Evolutionary conservation across 140 eudicot species (phyloP), one percentile per base, ranked within the genome.

Genomic region (Stevia rebaudiana): DNA sequence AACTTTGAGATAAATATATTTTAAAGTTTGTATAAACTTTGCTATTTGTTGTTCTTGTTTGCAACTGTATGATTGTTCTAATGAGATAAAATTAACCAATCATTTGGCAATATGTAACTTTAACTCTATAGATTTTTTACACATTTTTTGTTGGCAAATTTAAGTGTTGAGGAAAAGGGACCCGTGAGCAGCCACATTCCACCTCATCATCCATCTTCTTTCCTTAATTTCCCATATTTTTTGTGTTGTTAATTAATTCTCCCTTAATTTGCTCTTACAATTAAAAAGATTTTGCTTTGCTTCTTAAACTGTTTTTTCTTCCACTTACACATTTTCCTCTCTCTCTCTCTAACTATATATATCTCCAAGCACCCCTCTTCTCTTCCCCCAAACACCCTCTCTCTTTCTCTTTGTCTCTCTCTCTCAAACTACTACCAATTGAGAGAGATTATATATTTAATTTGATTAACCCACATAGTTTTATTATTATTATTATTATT

Each of bases 301-400:
- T 69, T 70, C 63, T 70, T 62, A 31, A 76, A 76, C 66, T 75
- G 24, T 75, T 74, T 75, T 53, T 75, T 28, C 67, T 42, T 69
- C 49, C 56, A 75, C 59, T 48, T 6, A 55, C 74, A 67, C 41
- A 19, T 56, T 37, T n/a, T 40, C 30, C 66, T 69, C 55, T 65
- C 42, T n/a, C 51, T 42, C 66, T 69, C 55, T 65, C 42, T 49
- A 36, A 35, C 50, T 76, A 63, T 76, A 76, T 52, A 63, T 64
- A 65, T 60, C 13, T 55, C n/a, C n/a, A n/a, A n/a, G n/a, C 43
- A 24, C 46, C 63, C 57, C 42, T 40, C 61, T 24, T 31, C 74
- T 51, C 50, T 8, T 43, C 60, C 36, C 47, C 21, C 52, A 42
- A 60, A n/a, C 10, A 65, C 23, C 52, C 52, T 60, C 11, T 6